These are phyloP conservation scores for Fusarium graminum DNA, from an alignment of 2,329 filamentous ascomycete genomes.

Conservation along the genomic window DNA sequence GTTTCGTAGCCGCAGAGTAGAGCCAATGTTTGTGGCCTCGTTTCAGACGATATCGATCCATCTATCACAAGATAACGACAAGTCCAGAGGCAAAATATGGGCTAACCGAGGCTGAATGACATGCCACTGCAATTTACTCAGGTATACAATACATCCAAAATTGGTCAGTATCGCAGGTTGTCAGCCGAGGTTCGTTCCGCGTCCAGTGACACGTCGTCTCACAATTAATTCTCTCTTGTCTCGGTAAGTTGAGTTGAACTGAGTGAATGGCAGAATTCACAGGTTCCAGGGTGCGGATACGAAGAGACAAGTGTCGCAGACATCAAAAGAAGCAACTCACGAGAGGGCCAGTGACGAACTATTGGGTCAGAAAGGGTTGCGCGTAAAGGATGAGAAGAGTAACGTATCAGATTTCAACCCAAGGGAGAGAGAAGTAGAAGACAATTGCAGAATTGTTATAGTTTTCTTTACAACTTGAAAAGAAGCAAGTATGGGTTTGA, in stretches of 20 bases:
- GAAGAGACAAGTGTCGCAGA: conserved; percentile 15
- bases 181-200: conserved; percentile 33
- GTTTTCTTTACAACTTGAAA: background rate
- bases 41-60: background rate
- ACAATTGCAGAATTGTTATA: background rate
- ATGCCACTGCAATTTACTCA: conserved; percentile 22
- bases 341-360: conserved; percentile 5
- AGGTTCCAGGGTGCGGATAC: conserved; percentile 11
- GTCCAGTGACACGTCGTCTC: conserved; percentile 11
- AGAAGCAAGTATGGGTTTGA: conserved; percentile 23
- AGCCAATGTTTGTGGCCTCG: conserved; percentile 14
- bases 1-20: conserved; percentile 22
- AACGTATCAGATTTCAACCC: conserved; percentile 27
- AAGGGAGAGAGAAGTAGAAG: conserved; percentile 9
- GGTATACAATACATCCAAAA: background rate
- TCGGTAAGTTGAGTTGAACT: conserved; percentile 11
- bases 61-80: conserved; percentile 9
- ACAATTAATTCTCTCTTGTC: conserved; percentile 21
- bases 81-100: conserved; percentile 20
- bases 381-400: conserved; percentile 1
- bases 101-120: conserved; percentile 32
- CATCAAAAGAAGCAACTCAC: conserved; percentile 22
- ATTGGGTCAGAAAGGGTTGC: conserved; percentile 3
- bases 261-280: background rate
- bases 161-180: background rate